These are phyloP conservation scores for Colletotrichum sp. DNA, from an alignment of 2,329 filamentous ascomycete genomes.

Conservation along the genomic window DNA sequence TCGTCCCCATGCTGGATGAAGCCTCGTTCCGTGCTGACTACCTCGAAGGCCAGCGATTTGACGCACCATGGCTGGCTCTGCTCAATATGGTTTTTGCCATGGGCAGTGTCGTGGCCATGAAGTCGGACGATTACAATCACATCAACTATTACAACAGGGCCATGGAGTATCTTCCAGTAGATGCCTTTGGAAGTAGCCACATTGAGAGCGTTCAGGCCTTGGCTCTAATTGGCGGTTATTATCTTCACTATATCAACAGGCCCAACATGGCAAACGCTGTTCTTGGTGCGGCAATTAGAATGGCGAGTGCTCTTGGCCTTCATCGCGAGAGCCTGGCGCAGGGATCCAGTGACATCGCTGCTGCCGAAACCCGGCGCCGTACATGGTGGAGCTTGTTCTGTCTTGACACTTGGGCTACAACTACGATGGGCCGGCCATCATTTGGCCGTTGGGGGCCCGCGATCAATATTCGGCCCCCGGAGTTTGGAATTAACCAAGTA, in stretches of 20 bases:
- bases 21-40: conserved; percentile 69
- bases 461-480: conserved; percentile 69
- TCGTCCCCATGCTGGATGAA: conserved; percentile 77
- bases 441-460: conserved; percentile 71
- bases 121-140: conserved; percentile 69
- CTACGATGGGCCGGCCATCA: conserved; percentile 72
- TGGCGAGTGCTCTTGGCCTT: conserved; percentile 76
- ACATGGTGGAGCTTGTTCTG: conserved; percentile 81
- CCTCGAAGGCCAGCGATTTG: conserved; percentile 57
- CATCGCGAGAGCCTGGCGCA: conserved; percentile 65
- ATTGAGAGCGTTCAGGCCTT: conserved; percentile 77
- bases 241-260: conserved; percentile 78
- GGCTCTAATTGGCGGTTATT: conserved; percentile 75
- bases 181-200: conserved; percentile 65
- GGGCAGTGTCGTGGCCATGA: conserved; percentile 73
- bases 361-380: conserved; percentile 65
- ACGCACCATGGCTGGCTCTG: conserved; percentile 73
- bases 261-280: conserved; percentile 79
- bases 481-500: conserved; percentile 51
- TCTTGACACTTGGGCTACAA: conserved; percentile 76
- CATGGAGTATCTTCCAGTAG: conserved; percentile 69
- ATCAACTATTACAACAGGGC: conserved; percentile 73
- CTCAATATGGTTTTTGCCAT: conserved; percentile 80
- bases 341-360: conserved; percentile 50
- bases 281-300: conserved; percentile 72